Evolutionary conservation across 352 stramenopile genomes (phyloP), one percentile per base, ranked within the genome.

Genomic region (Phytopythium litorale): DNA sequence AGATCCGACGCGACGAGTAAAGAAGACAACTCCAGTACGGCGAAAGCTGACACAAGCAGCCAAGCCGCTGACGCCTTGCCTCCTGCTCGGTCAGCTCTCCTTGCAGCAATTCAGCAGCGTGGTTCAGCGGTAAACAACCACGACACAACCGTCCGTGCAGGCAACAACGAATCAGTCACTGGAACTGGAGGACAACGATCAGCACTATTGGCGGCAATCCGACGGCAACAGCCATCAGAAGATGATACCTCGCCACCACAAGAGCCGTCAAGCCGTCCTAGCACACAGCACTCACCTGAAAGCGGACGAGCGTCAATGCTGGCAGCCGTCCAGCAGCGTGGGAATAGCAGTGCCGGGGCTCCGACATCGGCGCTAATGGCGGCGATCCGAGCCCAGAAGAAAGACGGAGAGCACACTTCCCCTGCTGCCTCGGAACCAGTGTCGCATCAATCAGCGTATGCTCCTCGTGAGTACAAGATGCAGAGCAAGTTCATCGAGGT

Each of bases 401-500:
- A 48, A 23, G 52, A 18, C 46, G 46, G 19, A 13, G 15, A 35
- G 5, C 13, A 30, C 1, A 4, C 25, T 3, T 35, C 46, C 4
- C 13, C 13, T 15, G 30, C 28, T 25, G 15, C 13, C 48, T 38
- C 21, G 5, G 45, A 23, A 3, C 48, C 1, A 19, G 28, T 16
- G 5, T 52, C 45, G 7, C 45, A 11, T 12, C 21, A 12, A 18
- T 15, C 37, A n/a, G 40, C 55, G 25, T 88, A 79, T 60, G 63
- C 72, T 5, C 65, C 77, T 40, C 77, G 67, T 1, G 67, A 76
- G 35, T 91, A 89, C 63, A 71, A 70, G 8, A 75, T 84, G 48
- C 63, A 75, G 7, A 77, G 64, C 49, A 90, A 82, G 33, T 94
- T 92, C 54, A 78, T 90, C 46, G 55, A 55, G 0, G 56, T 72